A percentile compares a stretch with the other conserved stretches of the same genome.
These are phyloP conservation scores for Fistulifera solaris DNA, from an alignment of 108 stramenopile genomes.

Conservation along the genomic window DNA sequence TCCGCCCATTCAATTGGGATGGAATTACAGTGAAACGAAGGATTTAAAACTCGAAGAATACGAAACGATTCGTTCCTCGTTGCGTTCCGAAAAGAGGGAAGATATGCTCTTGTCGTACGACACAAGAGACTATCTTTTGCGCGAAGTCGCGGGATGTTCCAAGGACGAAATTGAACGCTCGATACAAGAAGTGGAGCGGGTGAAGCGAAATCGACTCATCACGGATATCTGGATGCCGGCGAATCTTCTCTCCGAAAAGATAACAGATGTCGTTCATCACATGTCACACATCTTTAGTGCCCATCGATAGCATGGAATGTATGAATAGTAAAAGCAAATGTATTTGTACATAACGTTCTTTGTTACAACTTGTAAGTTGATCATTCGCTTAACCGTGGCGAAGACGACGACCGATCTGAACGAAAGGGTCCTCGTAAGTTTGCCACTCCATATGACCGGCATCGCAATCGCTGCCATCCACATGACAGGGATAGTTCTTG, in stretches of 20 bases:
- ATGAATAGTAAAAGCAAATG: too few relatives aligned
- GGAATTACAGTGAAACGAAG: conserved; percentile 41
- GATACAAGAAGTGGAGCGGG: conserved; percentile 31
- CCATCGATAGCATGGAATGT: too few relatives aligned
- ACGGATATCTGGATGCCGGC: conserved; percentile 29
- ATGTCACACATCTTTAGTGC: too few relatives aligned
- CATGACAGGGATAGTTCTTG: conserved; percentile 44
- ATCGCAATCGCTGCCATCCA: conserved; percentile 44
- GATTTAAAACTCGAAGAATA: conserved; percentile 22
- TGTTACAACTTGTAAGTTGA: too few relatives aligned
- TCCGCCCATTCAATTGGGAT: conserved; percentile 45
- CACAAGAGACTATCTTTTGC: conserved; percentile 29
- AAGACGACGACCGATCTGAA: too few relatives aligned
- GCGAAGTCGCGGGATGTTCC: conserved; percentile 35
- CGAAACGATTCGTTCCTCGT: conserved; percentile 11
- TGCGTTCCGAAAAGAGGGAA: conserved; percentile 8
- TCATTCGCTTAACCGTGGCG: too few relatives aligned
- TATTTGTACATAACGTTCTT: too few relatives aligned
- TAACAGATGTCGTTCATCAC: conserved; percentile 16
- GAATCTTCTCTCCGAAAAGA: conserved; percentile 18
- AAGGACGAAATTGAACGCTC: conserved; percentile 24
- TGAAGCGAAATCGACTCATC: conserved; percentile 29
- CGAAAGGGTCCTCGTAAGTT: too few relatives aligned
- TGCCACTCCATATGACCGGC: too few relatives aligned
- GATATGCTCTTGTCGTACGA: conserved; percentile 35